Evolutionary conservation across 139 green algal genomes (phyloP), one percentile per base, ranked within the genome.

Genomic region (Astrephomene gubernaculifera): DNA sequence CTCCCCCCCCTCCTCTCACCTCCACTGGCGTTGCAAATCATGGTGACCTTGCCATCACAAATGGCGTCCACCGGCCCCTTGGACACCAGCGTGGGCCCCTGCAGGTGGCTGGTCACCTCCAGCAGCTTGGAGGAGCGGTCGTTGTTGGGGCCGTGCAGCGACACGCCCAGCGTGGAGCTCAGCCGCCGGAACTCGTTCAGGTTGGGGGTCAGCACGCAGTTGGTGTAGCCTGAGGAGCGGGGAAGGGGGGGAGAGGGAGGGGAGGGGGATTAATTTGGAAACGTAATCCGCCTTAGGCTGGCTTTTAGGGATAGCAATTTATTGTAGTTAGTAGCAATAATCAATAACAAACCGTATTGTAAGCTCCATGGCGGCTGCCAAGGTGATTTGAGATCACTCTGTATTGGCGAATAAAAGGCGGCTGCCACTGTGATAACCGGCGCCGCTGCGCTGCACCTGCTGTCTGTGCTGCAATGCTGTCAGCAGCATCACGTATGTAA

Each of bases 181-280:
- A 95, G 82, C 10, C 92, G 90, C 12, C 88, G 82, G 86, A 94
- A 90, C 75, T 95, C 93, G 52, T 90, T 89, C 38, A 93, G 67
- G 90, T 95, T 96, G 31, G 92, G 92, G 19, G 92, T 96, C 31
- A 96, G 70, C 19, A 95, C 68, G 49, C 86, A 91, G 41, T 85
- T 76, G 35, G 39, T 63, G 39, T 90, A 93, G 45, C 90, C 87
- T 90, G 82, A 0, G 17, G 36, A 0, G 45, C 31, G 71, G 31
- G 44, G n/a, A 27, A 0, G 12, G 29, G 29, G 44, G 71, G 39
- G 9, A 7, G 36, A 70, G 7, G 10, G 9, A 31, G n/a, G 63
- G 31, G n/a, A n/a, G n/a, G n/a, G n/a, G 49, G 14, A 17, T 57
- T 57, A 57, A 57, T 12, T n/a, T n/a, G n/a, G n/a, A n/a, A n/a